Evolutionary conservation across 2,329 filamentous ascomycete genomes (phyloP).

Genomic region (Monilinia aucupariae): DNA sequence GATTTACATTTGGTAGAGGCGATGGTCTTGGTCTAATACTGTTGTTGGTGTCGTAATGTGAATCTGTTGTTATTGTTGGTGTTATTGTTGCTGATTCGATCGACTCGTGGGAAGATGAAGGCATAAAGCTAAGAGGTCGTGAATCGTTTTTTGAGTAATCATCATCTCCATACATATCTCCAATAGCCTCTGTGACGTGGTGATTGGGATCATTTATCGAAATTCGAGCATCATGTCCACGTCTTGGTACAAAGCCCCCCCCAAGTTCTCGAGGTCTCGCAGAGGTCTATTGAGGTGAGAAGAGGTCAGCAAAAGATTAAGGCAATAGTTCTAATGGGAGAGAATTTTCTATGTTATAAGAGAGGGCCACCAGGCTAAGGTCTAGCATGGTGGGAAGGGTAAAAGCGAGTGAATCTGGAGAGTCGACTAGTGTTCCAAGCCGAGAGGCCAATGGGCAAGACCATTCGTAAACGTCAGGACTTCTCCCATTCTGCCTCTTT

Average conservation of each 20-base stretch:
- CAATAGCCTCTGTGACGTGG: constrained; percentile 71
- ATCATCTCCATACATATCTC: constrained; percentile 63
- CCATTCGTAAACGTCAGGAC: neutral
- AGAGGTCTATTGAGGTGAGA: constrained; percentile 32
- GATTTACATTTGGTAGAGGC: constrained; percentile 29
- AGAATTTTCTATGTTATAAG: neutral
- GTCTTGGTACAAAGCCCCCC: constrained; percentile 34
- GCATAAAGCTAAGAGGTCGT: constrained; percentile 53
- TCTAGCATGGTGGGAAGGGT: neutral
- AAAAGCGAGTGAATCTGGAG: constrained; percentile 2
- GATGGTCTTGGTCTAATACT: constrained; percentile 24
- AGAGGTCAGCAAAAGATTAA: constrained; percentile 25
- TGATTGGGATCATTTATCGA: constrained; percentile 63
- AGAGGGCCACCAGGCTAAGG: neutral
- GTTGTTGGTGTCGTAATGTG: constrained; percentile 29
- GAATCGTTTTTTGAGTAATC: constrained; percentile 48
- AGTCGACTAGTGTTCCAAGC: neutral
- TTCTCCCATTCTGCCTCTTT: neutral
- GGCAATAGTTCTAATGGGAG: neutral
- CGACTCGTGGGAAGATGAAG: constrained; percentile 42
- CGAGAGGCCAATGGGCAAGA: neutral
- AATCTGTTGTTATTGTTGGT: constrained; percentile 8
- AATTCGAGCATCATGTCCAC: constrained; percentile 34
- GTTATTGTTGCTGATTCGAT: constrained; percentile 28
- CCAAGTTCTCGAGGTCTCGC: constrained; percentile 36